These are phyloP conservation scores for Typha latifolia DNA, from an alignment of 176 grass and related monocot genomes.

Conservation along the genomic window DNA sequence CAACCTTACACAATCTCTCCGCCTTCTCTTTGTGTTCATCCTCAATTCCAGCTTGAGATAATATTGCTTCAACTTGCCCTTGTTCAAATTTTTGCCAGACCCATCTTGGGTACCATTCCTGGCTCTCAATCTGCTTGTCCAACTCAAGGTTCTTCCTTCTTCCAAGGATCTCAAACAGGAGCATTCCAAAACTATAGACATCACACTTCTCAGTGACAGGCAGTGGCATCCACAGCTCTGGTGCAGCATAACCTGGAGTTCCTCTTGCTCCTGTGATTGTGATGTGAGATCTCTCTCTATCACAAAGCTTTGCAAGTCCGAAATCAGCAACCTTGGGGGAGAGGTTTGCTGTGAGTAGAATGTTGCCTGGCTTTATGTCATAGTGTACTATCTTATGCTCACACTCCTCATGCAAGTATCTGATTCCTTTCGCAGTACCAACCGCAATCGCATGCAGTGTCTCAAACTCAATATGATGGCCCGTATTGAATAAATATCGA, in stretches of 20 bases:
- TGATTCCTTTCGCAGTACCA: constrained; percentile 38
- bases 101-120: constrained; percentile 56
- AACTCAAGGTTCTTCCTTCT: constrained; percentile 46
- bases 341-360: constrained; percentile 31
- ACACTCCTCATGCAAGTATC: constrained; percentile 72
- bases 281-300: constrained; percentile 48
- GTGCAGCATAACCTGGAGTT: constrained; percentile 35
- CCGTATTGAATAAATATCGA: constrained; percentile 25
- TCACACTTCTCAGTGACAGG: constrained; percentile 61
- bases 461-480: constrained; percentile 17
- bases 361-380: constrained; percentile 71
- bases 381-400: constrained; percentile 51
- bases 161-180: constrained; percentile 54
- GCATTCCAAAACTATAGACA: constrained; percentile 74
- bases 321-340: constrained; percentile 62
- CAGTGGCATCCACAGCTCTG: constrained; percentile 62
- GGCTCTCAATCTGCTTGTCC: constrained; percentile 29
- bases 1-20: constrained; percentile 49
- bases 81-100: constrained; percentile 46
- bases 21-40: constrained; percentile 34
- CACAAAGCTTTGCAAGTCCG: constrained; percentile 47
- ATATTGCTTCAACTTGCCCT: constrained; percentile 19
- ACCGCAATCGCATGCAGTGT: constrained; percentile 39
- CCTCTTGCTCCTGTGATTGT: constrained; percentile 34
- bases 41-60: constrained; percentile 6